These are phyloP conservation scores for Euphrasia confusa DNA, from an alignment of 257 asterid genomes.

Conservation along the genomic window DNA sequence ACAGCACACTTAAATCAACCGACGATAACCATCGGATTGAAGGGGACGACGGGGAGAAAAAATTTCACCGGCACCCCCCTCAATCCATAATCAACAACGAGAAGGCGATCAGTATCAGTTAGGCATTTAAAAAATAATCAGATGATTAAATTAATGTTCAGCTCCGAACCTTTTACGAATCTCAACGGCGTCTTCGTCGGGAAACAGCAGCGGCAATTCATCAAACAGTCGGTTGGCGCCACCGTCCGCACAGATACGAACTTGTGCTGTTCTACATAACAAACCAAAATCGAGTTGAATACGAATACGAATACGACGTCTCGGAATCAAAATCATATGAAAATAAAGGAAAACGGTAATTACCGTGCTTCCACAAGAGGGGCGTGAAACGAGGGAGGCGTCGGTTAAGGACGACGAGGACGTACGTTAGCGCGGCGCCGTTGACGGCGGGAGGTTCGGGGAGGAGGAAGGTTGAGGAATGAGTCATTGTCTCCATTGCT, in stretches of 20 bases:
- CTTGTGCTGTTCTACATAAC: conserved; percentile 62
- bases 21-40: conserved; percentile 5
- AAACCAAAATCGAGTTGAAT: conserved; percentile 21
- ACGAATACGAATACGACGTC: neutral
- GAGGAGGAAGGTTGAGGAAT: conserved; percentile 71
- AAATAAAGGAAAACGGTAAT: conserved; percentile 11
- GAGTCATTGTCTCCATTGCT: conserved; percentile 59
- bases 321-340: neutral
- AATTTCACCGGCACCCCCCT: too few species aligned
- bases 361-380: conserved; percentile 83
- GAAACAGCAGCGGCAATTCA: conserved; percentile 70
- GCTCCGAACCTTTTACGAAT: conserved; percentile 57
- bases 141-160: neutral
- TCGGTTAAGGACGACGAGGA: conserved; percentile 72
- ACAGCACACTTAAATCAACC: neutral
- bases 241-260: conserved; percentile 89
- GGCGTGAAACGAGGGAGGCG: conserved; percentile 75
- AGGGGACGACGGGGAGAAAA: too few species aligned
- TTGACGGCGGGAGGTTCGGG: conserved; percentile 36
- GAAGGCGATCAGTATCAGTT: too few species aligned
- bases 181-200: conserved; percentile 45
- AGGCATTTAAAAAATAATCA: neutral
- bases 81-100: too few species aligned
- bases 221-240: conserved; percentile 87
- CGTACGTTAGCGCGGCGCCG: conserved; percentile 44